Percentiles rank a stretch among this genome's conserved stretches.
Evolutionary conservation across 2,329 filamentous ascomycete genomes (phyloP).

Genomic region (Lachnellula subtilissima): DNA sequence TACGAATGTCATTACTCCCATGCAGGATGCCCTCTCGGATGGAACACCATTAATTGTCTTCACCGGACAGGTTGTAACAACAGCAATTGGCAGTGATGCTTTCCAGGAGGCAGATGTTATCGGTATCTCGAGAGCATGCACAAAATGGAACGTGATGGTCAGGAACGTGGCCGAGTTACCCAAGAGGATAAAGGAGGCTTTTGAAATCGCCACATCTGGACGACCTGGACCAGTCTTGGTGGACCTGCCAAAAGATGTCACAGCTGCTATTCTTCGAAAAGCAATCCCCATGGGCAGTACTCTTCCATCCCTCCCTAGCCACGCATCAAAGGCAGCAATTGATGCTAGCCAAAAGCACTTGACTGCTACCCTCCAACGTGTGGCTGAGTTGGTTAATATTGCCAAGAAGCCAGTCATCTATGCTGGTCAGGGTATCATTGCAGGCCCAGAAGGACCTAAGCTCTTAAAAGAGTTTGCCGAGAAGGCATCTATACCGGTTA

Average conservation of each 20-base stretch:
- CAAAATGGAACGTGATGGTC: constrained; percentile 99
- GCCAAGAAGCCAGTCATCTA: constrained; percentile 95
- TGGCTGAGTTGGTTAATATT: constrained; percentile 77
- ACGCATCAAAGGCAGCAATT: constrained; percentile 76
- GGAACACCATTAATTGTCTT: constrained; percentile 96
- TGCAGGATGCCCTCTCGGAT: constrained; percentile 93
- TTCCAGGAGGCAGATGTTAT: constrained; percentile 97
- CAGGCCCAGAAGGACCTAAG: constrained; percentile 70
- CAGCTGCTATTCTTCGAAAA: constrained; percentile 73
- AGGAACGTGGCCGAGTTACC: constrained; percentile 93
- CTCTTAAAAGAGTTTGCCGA: constrained; percentile 83
- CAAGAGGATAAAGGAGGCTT: constrained; percentile 92
- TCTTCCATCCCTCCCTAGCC: constrained; percentile 71
- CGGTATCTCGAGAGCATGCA: constrained; percentile 90
- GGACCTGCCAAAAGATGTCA: constrained; percentile 94
- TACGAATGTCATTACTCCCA: constrained; percentile 92
- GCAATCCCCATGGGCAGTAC: constrained; percentile 67
- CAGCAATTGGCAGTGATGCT: constrained; percentile 86
- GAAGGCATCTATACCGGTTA: constrained; percentile 88
- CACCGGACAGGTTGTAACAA: constrained; percentile 85
- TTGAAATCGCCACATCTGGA: constrained; percentile 93
- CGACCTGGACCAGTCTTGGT: constrained; percentile 92
- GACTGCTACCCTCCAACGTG: constrained; percentile 65
- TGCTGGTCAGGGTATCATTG: constrained; percentile 84
- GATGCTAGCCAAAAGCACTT: constrained; percentile 70